Conservation (phyloP, 768 basidiomycete genomes). For the Tulasnella sp. region DNA sequence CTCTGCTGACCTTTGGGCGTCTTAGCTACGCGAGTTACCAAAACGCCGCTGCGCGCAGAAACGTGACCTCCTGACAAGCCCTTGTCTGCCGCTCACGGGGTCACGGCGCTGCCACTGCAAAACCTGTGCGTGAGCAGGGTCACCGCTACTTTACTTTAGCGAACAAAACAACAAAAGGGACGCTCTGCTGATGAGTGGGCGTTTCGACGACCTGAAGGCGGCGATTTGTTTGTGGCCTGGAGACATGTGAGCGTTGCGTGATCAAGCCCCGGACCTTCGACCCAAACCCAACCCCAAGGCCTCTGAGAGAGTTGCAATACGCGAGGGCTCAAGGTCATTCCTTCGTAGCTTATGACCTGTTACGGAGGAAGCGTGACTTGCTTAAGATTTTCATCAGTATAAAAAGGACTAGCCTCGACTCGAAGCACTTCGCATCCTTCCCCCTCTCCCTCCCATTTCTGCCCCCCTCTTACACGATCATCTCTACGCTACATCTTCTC, state of each 20-base stretch:
- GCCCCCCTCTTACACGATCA: not conserved
- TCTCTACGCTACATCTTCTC: not conserved
- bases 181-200: not conserved
- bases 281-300: not conserved
- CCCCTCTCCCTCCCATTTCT: not conserved
- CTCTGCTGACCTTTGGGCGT: constrained; percentile 1
- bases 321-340: not conserved
- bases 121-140: not conserved
- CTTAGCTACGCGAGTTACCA: not conserved
- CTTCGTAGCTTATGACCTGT: not conserved
- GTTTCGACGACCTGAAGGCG: constrained; percentile 14
- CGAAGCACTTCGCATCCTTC: not conserved
- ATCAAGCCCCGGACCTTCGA: constrained; percentile 3
- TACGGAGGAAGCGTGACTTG: not conserved
- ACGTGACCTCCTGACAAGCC: constrained; percentile 19
- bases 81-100: constrained; percentile 3
- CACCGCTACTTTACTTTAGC: not conserved
- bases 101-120: not conserved
- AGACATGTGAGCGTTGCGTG: constrained; percentile 19
- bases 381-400: not conserved
- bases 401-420: constrained; percentile 10
- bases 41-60: constrained; percentile 15
- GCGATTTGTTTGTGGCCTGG: constrained; percentile 19
- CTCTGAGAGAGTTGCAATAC: not conserved
- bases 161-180: not conserved